A percentile compares a stretch with the other conserved stretches of the same genome.
Evolutionary conservation across 257 asterid genomes (phyloP).

Genomic region (Catharanthus roseus): DNA sequence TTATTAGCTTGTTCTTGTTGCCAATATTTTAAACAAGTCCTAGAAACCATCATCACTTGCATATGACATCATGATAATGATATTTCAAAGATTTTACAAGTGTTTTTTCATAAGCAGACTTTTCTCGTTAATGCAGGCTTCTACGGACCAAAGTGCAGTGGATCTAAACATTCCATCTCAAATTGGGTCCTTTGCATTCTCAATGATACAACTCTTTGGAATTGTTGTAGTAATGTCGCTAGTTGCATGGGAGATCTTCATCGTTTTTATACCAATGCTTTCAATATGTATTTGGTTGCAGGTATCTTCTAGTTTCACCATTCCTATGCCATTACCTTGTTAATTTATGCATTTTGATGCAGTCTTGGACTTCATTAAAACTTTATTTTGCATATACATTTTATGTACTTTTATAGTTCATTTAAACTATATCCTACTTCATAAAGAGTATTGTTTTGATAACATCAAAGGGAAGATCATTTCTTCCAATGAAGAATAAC

Average conservation of each 20-base stretch:
- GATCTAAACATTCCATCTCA: slow-evolving; percentile 56
- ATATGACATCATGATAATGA: neutral
- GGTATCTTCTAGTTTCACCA: slow-evolving; percentile 32
- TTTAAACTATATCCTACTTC: neutral
- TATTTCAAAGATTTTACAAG: neutral
- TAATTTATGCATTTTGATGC: neutral
- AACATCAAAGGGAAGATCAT: too few species aligned
- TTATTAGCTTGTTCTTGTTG: neutral
- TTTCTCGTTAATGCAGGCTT: slow-evolving; percentile 48
- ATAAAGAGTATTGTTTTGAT: neutral
- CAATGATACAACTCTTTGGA: slow-evolving; percentile 66
- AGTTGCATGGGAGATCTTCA: slow-evolving; percentile 84
- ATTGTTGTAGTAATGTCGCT: slow-evolving; percentile 77
- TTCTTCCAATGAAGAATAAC: neutral
- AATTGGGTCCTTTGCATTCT: slow-evolving; percentile 53
- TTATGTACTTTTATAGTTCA: neutral
- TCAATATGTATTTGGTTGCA: slow-evolving; percentile 68
- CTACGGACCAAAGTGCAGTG: slow-evolving; percentile 80
- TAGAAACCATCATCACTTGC: neutral
- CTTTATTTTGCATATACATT: neutral
- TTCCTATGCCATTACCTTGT: neutral
- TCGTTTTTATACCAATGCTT: slow-evolving; percentile 61
- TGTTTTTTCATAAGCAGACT: slow-evolving; percentile 1
- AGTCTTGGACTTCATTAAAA: neutral
- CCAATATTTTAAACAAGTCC: neutral